A percentile compares a stretch with the other conserved stretches of the same genome.
Conservation (phyloP, 1,139 yeast genomes). For the Diutina siamensis region DNA sequence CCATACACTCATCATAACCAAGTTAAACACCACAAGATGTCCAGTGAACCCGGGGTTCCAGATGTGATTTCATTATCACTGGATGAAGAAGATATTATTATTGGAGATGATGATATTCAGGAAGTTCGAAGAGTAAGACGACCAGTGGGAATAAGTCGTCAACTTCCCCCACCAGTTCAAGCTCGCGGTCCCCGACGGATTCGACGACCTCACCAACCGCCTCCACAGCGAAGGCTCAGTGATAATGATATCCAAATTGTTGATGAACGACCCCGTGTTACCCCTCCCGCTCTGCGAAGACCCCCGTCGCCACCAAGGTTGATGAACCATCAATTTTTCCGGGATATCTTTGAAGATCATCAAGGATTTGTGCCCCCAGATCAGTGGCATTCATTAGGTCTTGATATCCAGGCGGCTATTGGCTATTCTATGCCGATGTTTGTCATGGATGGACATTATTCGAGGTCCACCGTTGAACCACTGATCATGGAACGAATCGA, state of each 20-base stretch:
- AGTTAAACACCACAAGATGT: neutral
- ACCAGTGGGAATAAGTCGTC: neutral
- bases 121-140: neutral
- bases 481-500: slow-evolving; percentile 29
- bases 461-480: neutral
- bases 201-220: neutral
- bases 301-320: neutral
- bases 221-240: neutral
- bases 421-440: neutral
- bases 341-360: neutral
- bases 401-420: neutral
- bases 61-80: neutral
- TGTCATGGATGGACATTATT: neutral
- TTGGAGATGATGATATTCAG: neutral
- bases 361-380: neutral
- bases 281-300: neutral
- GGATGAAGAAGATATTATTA: neutral
- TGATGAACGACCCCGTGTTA: neutral
- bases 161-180: neutral
- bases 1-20: too few relatives aligned
- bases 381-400: neutral
- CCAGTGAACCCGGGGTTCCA: neutral
- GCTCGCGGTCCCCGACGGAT: neutral
- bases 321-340: neutral
- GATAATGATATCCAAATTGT: neutral